Evolutionary conservation across 2,329 filamentous ascomycete genomes (phyloP).

Genomic region (Pseudogymnoascus sp.): DNA sequence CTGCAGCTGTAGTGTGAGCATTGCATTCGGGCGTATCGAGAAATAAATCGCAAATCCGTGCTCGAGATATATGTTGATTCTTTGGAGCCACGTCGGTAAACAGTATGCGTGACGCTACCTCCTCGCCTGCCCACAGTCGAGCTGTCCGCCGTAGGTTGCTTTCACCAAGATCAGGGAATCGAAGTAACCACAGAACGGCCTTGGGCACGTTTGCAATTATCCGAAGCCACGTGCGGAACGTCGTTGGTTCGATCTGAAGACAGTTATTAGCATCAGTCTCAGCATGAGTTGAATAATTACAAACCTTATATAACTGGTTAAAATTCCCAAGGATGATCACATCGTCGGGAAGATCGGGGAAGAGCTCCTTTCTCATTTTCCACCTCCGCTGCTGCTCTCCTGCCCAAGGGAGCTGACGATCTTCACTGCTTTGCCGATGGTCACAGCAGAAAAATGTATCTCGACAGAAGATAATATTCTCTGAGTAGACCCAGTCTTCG

Average conservation of each 20-base stretch:
- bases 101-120: slow-evolving; percentile 76
- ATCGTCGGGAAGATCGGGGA: slow-evolving; percentile 73
- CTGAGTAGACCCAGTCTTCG: slow-evolving; percentile 87
- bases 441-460: slow-evolving; percentile 99
- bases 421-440: slow-evolving; percentile 76
- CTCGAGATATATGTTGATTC: slow-evolving; percentile 83
- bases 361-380: slow-evolving; percentile 88
- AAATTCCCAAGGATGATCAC: slow-evolving; percentile 93
- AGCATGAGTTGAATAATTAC: slow-evolving; percentile 19
- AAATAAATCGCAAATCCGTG: slow-evolving; percentile 86
- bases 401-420: slow-evolving; percentile 65
- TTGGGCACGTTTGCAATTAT: slow-evolving; percentile 81
- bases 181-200: slow-evolving; percentile 87
- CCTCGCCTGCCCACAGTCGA: slow-evolving; percentile 69
- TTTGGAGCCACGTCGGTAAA: slow-evolving; percentile 98
- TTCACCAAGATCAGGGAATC: slow-evolving; percentile 90
- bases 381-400: slow-evolving; percentile 75
- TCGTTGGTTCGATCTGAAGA: slow-evolving; percentile 83
- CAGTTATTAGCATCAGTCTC: slow-evolving; percentile 7
- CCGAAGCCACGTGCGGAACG: slow-evolving; percentile 89
- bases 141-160: slow-evolving; percentile 75
- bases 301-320: slow-evolving; percentile 96
- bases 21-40: slow-evolving; percentile 97
- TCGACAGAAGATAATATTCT: slow-evolving; percentile 90
- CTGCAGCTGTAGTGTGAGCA: slow-evolving; percentile 92